Evolutionary conservation across 2,329 filamentous ascomycete genomes (phyloP).

Genomic region (Waltergamsia citrina): DNA sequence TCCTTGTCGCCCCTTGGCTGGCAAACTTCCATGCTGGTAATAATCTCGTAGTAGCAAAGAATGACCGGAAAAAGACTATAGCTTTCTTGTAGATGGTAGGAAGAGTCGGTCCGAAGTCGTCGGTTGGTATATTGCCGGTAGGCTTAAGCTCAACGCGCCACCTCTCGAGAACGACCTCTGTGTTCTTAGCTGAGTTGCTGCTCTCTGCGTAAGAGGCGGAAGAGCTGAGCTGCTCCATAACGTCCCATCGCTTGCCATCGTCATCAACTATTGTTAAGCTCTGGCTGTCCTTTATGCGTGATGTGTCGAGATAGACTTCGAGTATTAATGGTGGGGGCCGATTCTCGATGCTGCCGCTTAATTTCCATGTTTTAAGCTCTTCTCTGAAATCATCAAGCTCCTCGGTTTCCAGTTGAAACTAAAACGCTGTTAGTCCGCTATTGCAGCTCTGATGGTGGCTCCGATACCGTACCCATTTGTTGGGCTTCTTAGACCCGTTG

Average conservation of each 20-base stretch:
- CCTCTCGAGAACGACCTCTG: constrained; percentile 78
- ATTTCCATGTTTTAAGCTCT: constrained; percentile 74
- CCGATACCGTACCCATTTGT: constrained; percentile 68
- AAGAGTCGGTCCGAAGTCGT: constrained; percentile 54
- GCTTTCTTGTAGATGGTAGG: constrained; percentile 96
- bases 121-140: constrained; percentile 33
- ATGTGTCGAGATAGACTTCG: constrained; percentile 80
- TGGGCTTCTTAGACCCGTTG: constrained; percentile 49
- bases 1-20: constrained; percentile 63
- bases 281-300: constrained; percentile 71
- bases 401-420: constrained; percentile 95
- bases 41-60: constrained; percentile 75
- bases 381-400: constrained; percentile 84
- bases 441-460: neutral
- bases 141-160: constrained; percentile 77
- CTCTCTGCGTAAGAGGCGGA: constrained; percentile 42
- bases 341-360: constrained; percentile 65
- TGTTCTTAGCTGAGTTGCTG: constrained; percentile 36
- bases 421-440: constrained; percentile 9
- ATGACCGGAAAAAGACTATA: constrained; percentile 85
- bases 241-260: constrained; percentile 86
- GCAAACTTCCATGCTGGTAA: constrained; percentile 80
- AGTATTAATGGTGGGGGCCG: constrained; percentile 78
- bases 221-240: constrained; percentile 68
- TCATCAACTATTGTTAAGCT: constrained; percentile 83